Conservation (phyloP, 768 basidiomycete genomes). For the Termitomyces sp. region DNA sequence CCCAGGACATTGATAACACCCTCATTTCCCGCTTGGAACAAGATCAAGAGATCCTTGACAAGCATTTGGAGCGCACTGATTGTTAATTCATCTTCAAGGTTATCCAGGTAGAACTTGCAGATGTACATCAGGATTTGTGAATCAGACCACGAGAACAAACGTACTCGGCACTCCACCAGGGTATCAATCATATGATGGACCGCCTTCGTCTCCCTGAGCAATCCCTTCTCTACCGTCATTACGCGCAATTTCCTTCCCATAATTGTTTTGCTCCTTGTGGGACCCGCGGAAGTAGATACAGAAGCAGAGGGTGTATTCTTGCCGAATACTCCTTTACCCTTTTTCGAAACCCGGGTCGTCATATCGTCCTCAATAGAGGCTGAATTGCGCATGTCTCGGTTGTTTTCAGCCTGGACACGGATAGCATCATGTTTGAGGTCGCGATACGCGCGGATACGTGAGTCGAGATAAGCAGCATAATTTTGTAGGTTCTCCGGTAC, state of each 20-base stretch:
- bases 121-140: slow-evolving; percentile 1
- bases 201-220: slow-evolving; percentile 86
- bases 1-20: slow-evolving; percentile 84
- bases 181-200: slow-evolving; percentile 91
- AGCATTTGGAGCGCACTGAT: slow-evolving; percentile 89
- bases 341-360: slow-evolving; percentile 27
- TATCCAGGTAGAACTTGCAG: slow-evolving; percentile 86
- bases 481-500: slow-evolving; percentile 83
- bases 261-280: slow-evolving; percentile 71
- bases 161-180: slow-evolving; percentile 82
- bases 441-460: slow-evolving; percentile 82
- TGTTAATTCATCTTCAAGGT: slow-evolving; percentile 89
- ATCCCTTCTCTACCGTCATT: slow-evolving; percentile 94
- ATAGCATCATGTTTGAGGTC: slow-evolving; percentile 95
- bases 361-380: slow-evolving; percentile 59
- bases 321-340: slow-evolving; percentile 17
- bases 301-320: slow-evolving; percentile 23
- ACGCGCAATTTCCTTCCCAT: slow-evolving; percentile 81
- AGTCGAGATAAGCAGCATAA: slow-evolving; percentile 88
- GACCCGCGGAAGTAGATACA: slow-evolving; percentile 28
- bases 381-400: slow-evolving; percentile 79
- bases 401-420: slow-evolving; percentile 89
- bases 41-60: slow-evolving; percentile 91
- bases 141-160: slow-evolving; percentile 29
- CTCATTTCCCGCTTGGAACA: slow-evolving; percentile 97